Base-by-base conservation (phyloP, 805 yeast genomes). In the Ogataea polymorpha region DNA sequence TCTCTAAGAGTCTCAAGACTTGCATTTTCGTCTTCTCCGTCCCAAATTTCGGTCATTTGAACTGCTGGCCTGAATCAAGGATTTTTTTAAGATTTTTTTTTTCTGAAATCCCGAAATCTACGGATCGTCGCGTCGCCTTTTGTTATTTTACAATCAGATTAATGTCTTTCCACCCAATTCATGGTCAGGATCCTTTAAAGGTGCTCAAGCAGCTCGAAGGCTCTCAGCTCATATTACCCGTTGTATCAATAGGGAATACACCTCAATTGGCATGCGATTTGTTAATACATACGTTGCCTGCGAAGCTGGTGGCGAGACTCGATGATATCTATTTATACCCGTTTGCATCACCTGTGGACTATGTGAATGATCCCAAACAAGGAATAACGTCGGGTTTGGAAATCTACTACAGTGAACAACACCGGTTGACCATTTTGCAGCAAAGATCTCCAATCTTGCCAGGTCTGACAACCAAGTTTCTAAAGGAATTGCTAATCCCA, bases 371-470 rank as follows among this genome's bases (percentile, higher is more conserved):
- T 20, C 40, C 40, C 4, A 54, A 84, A 0, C 13, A 30, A 6
- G 55, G 53, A 13, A 45, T 55, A 1, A 36, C 53, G 2, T 76
- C 85, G 1, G 77, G 84, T 0, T 56, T 86, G 21, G 96, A 90
- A 53, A 71, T 87, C 2, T 85, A 77, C 58, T 62, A 64, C 48
- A 68, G 71, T 47, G 58, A 62, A 1, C 41, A 48, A 2, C 53
- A 57, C 31, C 66, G 72, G 2, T 20, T 82, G 8, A 71, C 85
- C 2, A 50, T 87, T n/a, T 55, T 90, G 2, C 96, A 87, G 54
- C 89, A 87, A 55, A 66, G 97, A 36, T 74, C 96, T 1, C 97
- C 97, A 0, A 71, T 88, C 2, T 67, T 89, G n/a, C 83, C 91
- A 0, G 81, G 82, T 0, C 75, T 67, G 44, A 66, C 74, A 9